Percentiles rank a stretch among this genome's conserved stretches.
These are phyloP conservation scores for Pythium chondricola DNA, from an alignment of 352 stramenopile genomes.

Conservation along the genomic window DNA sequence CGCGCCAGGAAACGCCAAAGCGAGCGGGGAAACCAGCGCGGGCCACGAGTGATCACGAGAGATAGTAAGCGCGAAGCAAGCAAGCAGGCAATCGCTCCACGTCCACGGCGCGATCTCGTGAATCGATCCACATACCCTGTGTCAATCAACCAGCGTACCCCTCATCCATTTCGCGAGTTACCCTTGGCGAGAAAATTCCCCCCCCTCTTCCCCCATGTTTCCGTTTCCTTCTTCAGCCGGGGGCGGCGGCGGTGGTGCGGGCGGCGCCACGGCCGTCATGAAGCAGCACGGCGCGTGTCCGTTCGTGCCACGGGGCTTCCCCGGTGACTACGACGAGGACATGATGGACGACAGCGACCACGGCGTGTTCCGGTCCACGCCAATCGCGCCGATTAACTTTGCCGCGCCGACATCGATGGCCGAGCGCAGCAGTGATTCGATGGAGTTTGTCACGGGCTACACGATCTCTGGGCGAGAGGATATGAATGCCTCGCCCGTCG, in stretches of 20 bases:
- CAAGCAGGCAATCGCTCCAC: background rate
- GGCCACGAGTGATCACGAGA: background rate
- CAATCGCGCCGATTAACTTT: conserved; percentile 22
- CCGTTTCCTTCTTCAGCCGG: conserved; percentile 5
- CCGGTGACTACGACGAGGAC: conserved; percentile 46
- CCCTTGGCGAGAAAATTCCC: background rate
- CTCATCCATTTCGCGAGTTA: too few relatives aligned
- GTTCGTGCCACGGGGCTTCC: conserved; percentile 45
- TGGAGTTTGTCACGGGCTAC: conserved; percentile 25
- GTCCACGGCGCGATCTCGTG: background rate
- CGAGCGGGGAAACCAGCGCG: conserved; percentile 1
- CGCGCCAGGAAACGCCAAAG: too few relatives aligned
- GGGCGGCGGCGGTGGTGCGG: background rate
- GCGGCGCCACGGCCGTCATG: conserved; percentile 14
- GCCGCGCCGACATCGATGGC: conserved; percentile 1
- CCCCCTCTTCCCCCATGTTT: conserved; percentile 12
- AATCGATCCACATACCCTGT: too few relatives aligned
- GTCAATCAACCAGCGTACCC: too few relatives aligned
- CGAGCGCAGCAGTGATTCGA: conserved; percentile 9
- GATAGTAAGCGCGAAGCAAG: background rate
- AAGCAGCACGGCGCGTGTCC: conserved; percentile 17
- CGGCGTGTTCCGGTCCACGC: conserved; percentile 49
- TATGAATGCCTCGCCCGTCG: conserved; percentile 19
- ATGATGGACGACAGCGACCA: conserved; percentile 36
- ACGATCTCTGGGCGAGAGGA: conserved; percentile 18